Percentiles rank a stretch among this genome's conserved stretches.
These are phyloP conservation scores for Balansia obtecta DNA, from an alignment of 2,329 filamentous ascomycete genomes.

Conservation along the genomic window DNA sequence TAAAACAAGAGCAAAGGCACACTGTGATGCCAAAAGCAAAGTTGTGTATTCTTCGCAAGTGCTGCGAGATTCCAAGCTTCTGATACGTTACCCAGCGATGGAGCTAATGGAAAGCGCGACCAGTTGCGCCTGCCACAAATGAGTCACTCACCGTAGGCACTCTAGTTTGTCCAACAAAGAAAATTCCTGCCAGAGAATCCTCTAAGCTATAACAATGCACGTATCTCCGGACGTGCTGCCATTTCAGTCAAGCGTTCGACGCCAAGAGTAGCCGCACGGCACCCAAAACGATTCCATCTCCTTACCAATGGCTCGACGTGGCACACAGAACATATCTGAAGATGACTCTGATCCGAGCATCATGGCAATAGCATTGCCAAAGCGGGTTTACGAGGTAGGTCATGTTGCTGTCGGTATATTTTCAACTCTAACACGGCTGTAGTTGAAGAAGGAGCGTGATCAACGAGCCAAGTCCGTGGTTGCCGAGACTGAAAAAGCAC, in stretches of 20 bases:
- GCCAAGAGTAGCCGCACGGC: background rate
- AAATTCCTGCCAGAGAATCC: no score
- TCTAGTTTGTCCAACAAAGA: no score
- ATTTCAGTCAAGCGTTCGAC: no score
- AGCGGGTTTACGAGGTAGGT: slow-evolving; percentile 16
- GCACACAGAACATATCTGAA: slow-evolving; percentile 8
- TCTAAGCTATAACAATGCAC: no score
- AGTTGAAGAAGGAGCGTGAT: slow-evolving; percentile 21
- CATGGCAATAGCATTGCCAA: slow-evolving; percentile 14
- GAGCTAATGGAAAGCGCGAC: no score
- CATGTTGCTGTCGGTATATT: background rate
- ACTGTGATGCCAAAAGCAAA: slow-evolving; percentile 5
- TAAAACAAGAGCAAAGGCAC: slow-evolving; percentile 9
- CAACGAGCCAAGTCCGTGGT: slow-evolving; percentile 14
- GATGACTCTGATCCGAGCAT: slow-evolving; percentile 13
- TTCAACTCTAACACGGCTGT: background rate
- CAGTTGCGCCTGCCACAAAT: no score
- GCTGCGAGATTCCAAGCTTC: background rate
- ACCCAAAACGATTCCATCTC: background rate
- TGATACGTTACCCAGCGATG: no score
- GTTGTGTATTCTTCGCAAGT: background rate
- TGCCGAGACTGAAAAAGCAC: slow-evolving; percentile 12
- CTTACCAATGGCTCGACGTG: slow-evolving; percentile 8
- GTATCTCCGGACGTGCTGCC: no score
- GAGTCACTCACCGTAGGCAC: no score